Evolutionary conservation across 2,329 filamentous ascomycete species (phyloP), one percentile per base, ranked within the genome.

Genomic region (Chaetothyriales sp.): DNA sequence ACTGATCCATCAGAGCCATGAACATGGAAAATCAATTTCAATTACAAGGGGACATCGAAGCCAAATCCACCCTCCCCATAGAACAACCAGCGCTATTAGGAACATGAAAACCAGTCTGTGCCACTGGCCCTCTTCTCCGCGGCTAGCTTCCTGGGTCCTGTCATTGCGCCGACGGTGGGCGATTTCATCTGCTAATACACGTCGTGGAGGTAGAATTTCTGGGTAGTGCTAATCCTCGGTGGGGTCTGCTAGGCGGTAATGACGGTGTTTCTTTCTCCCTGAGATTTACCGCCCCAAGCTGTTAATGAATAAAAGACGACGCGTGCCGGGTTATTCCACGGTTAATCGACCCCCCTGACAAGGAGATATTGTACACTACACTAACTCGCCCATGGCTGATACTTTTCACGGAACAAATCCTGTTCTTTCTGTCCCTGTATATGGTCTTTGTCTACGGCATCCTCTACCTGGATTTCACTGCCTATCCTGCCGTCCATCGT

Each of bases 131-230:
- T 71, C 33, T 77, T 75, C 53, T 62, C 68, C 1, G 63, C 63
- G 1, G 69, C 69, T 4, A 71, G 73, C 0, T 77, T 79, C 55
- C 64, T 71, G 1, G 75, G 76, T 1, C 74, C 74, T 0, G 68
- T 70, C 2, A 63, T 51, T 20, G 55, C 53, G 29, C 47, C 29
- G 15, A 22, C 51, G 18, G 25, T 22, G 2, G 74, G 74, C 7
- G 72, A 70, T 0, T 77, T 76, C 51, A 69, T 77, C 33, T 71
- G 70, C 0, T 65, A 73, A 43, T 71, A 70, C 56, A 69, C 78
- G 1, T 74, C 75, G 15, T 80, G 77, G 77, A 67, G 76, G 18
- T 80, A 77, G 75, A 79, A 75, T 0, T 70, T 70, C 8, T 81
- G 76, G 67, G 69, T 79, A 20, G 77, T 74, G 0, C 60, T 74